Evolutionary conservation across 306 rosid genomes (phyloP), one percentile per base, ranked within the genome.

Genomic region (Vigna angularis): DNA sequence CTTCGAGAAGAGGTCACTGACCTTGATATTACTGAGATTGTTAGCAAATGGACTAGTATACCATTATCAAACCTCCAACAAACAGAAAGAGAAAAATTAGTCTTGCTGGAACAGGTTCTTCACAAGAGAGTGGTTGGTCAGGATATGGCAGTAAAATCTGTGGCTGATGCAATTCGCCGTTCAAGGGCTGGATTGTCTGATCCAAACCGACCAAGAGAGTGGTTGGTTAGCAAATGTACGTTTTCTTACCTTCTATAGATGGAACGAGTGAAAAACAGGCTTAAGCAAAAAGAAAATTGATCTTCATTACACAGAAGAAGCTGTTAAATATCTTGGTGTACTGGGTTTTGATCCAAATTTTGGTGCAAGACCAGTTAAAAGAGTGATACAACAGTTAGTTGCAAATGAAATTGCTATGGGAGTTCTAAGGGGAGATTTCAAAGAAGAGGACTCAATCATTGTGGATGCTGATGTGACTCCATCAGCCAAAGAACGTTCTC

Each of bases 381-480:
- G 99, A 79, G 96, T 91, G 45, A 93, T 95, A 77, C 99, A 95
- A 48, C 97, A 93, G 77, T 58, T 90, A 76, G 98, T 96, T 47
- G 99, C 91, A 85, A 96, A 96, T 82, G 97, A 93, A 86, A 88
- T 96, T 42, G 98, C 99, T 2, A 93, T 95, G 97, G 94, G 89
- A 81, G 87, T 95, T 55, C 71, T 95, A 69, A 83, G 86, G 83
- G 99, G 99, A 32, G 91, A 91, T 76, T 90, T 83, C 75, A 81
- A 70, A 16, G 98, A 89, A 79, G 98, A 95, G 22, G 96, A 91
- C 63, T 72, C 96, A 0, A 68, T 95, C 30, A 26, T 95, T 26
- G 89, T 93, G 15, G 99, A 95, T 77, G 91, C 87, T 0, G 90
- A 88, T 58, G 76, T 4, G 14, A 67, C 86, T 65, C 64, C 84